Evolutionary conservation across 164 flowering plant genomes (phyloP), one percentile per base, ranked within the genome.

Genomic region (Berberis vulgaris): DNA sequence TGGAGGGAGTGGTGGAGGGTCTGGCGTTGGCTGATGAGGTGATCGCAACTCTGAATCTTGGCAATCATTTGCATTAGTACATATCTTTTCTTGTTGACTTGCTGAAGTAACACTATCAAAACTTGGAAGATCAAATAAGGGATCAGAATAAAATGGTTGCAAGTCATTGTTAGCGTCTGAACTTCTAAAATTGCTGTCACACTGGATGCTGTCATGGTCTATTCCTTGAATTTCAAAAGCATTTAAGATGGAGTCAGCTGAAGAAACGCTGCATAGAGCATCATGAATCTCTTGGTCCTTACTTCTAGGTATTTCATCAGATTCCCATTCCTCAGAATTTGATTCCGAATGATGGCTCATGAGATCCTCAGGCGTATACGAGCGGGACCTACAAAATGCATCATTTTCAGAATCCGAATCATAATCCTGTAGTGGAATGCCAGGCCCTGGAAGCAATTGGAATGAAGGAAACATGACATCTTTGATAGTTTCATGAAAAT

Each of bases 281-380:
- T 84, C 88, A 79, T 84, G 78, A 46, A 79, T 46, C 43, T 73
- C 82, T 38, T 76, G 78, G 46, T 79, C 82, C 49, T 73, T 73
- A 67, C 70, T 72, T 71, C 69, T 75, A 41, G 76, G 74, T 9
- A 76, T 69, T 70, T 78, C 91, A 39, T 72, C 71, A 64, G 79
- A 81, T 67, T 83, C 96, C 96, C 97, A 93, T 68, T 78, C 77
- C 66, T 87, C 96, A 60, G 97, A 88, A 66, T 79, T 77, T 49
- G 89, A 82, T 38, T 82, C 87, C 46, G 97, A 89, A 40, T 65
- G 76, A 59, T 74, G 77, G 56, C 89, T 81, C 47, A 66, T 77
- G 71, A 72, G 66, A 72, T 80, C 91, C 63, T 84, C 91, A 13
- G 97, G 88, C 53, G 68, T 62, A 67, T 68, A 81, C 59, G 88